Base-by-base conservation (phyloP, 164 flowering plant genomes). In the Akebia trifoliata region DNA sequence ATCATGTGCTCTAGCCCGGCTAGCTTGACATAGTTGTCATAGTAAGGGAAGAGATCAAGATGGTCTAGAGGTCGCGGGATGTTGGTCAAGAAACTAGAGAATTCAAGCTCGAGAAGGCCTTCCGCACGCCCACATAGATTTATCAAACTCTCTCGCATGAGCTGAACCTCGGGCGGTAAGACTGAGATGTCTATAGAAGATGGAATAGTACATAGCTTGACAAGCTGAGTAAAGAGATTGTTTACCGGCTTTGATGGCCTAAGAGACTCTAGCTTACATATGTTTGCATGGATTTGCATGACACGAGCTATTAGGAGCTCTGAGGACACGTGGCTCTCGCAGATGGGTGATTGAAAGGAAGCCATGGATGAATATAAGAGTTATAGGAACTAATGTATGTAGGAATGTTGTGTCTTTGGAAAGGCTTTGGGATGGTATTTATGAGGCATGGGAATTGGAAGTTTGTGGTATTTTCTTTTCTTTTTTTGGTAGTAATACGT, bases 21-120 rank as follows among this genome's bases (percentile, higher is more conserved):
- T 8, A 84, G 66, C 29, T 80, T 72, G 38, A 81, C 58, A 43
- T 81, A 81, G 75, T 83, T 81, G 11, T 29, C 49, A 36, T 78
- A 78, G 76, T 79, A 79, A 7, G 86, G 85, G 59, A 79, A 84
- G 21, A 74, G 62, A 31, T 56, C 59, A 17, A 81, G 82, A 39
- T 77, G 61, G 57, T 69, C 21, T 0, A 79, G 42, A 4, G 89
- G 80, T 12, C 52, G 21, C 11, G 74, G 68, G 9, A 62, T n/a
- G 31, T 60, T 49, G 21, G 44, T n/a, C 1, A 81, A 30, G 48
- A 78, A 39, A 10, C 60, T 63, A 0, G 85, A 40, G 66, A 72
- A 76, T 12, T 83, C 69, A 25, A 66, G 65, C 72, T 83, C 83
- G 1, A 80, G 70, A 1, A 72, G 68, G 32, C 80, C 83, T 59